These are phyloP conservation scores for Didymella glomerata DNA, from an alignment of 2,329 filamentous ascomycete species.

Conservation along the genomic window DNA sequence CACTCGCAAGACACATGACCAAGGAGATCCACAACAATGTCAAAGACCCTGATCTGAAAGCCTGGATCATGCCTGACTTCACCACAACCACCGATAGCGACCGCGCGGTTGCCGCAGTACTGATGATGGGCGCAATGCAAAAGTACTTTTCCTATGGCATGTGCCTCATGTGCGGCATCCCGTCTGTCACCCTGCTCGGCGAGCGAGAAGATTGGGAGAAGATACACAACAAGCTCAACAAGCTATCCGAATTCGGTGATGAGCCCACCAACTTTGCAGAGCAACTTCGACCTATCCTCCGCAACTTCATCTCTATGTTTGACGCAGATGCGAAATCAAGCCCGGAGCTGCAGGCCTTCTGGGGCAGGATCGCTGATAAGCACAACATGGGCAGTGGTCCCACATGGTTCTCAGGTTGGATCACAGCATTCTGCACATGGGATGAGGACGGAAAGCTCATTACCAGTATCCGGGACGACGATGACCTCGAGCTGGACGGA, in stretches of 20 bases:
- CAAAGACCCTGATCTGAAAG: conserved; percentile 18
- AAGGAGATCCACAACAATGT: conserved; percentile 21
- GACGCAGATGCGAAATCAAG: conserved; percentile 9
- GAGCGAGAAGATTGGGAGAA: conserved; percentile 29
- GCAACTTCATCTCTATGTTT: conserved; percentile 26
- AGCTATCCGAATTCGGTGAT: conserved; percentile 19
- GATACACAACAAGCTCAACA: conserved; percentile 26
- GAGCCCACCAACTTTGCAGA: conserved; percentile 20
- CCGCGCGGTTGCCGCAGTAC: conserved; percentile 19
- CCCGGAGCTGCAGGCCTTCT: conserved; percentile 20
- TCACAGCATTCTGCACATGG: conserved; percentile 35
- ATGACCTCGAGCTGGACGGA: conserved; percentile 6
- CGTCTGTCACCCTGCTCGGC: conserved; percentile 32
- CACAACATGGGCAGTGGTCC: conserved; percentile 4
- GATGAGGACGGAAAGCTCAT: conserved; percentile 19
- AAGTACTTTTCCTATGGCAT: conserved; percentile 27
- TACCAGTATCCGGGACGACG: not conserved
- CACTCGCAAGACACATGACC: conserved; percentile 17
- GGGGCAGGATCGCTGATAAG: conserved; percentile 21
- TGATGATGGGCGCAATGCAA: conserved; percentile 32
- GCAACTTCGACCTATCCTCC: conserved; percentile 24
- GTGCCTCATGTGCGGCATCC: conserved; percentile 22
- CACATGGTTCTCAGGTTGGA: conserved; percentile 27
- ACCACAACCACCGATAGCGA: conserved; percentile 30
- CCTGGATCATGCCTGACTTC: conserved; percentile 33